Base-by-base conservation (phyloP, 1,284 basidiomycete species). In the Cutaneotrichosporon cyanovorans region DNA sequence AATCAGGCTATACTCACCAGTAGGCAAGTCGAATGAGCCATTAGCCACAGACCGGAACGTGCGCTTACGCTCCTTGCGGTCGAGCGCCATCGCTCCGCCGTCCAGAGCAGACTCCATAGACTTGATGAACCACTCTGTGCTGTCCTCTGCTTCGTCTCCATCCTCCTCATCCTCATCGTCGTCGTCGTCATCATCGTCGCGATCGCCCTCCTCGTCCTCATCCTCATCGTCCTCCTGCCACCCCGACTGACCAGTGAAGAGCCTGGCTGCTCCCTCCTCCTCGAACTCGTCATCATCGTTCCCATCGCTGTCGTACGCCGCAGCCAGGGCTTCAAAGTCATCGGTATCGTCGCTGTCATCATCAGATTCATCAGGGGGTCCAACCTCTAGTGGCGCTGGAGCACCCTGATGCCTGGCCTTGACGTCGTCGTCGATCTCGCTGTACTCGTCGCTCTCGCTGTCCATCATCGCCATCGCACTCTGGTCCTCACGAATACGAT, bases 31-130 rank as follows among this genome's bases (percentile, higher is more conserved):
- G 51, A 83, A 81, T 36, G 78, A 67, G 3, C 83, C 85, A 51
- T 80, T 72, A 21, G 75, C 74, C 30, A 87, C 76, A 0, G 84
- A 76, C 20, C 74, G 73, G 76, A 86, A 86, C 2, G 84, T 55
- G 38, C 75, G 69, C 22, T 82, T 83, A 46, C 76, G 71, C 35
- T 73, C 68, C 57, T 81, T 81, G 21, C 77, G 74, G 46, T 78
- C 70, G 48, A 39, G 76, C 58, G 14, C 71, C 65, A 40, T 49
- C 21, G 63, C 66, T 40, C 77, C 73, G 15, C 77, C 74, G 42
- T 77, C 76, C 5, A 85, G 62, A 4, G 80, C 65, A 5, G 71
- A 73, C 78, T 82, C 52, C 15, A 30, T 50, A 23, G 37, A 48
- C 31, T 50, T 33, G 12, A 46, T 30, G 40, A 54, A 54, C 52